Evolutionary conservation across 257 asterid genomes (phyloP), one percentile per base, ranked within the genome.

Genomic region (Verbena officinalis): DNA sequence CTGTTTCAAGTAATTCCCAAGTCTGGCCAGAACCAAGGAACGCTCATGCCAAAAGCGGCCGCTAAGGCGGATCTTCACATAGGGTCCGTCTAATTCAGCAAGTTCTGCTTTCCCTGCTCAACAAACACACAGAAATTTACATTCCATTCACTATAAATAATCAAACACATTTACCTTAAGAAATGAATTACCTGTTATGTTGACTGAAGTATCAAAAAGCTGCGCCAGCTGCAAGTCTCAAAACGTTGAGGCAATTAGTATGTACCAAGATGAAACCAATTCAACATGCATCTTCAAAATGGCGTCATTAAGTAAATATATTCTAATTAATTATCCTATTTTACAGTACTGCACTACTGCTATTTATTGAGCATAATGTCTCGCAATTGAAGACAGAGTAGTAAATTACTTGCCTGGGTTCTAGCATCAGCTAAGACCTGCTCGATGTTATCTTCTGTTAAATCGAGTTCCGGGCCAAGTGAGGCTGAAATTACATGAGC

Each of bases 1-100:
- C 68, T 90, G 91, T 79, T 93, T 93, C 84, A 93, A 75, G 93
- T 93, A 93, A 66, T 93, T 93, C 17, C 96, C 99, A 22, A 93
- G 73, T 59, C 99, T 80, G 3, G 97, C 94, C 48, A 93, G 55
- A 55, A 90, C 96, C 55, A 62, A 54, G 0, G 96, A 78, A 23
- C 95, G 89, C 70, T 73, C 43, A 71, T 90, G 99, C 99, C 97
- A 93, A 74, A 90, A 90, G 34, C 86, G 74, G 31, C 99, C 97
- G 24, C 73, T 74, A 7, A 93, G 80, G 55, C 97, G 81, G 73
- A 93, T 86, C 84, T 78, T 93, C 76, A 93, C 95, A 53, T 83
- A 93, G 0, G 96, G 96, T 62, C 97, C 97, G 77, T 93, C 99
- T 43, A 93, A 36, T 50, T 86, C 97, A n/a, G 84, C 96, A 40